Base-by-base conservation (phyloP, 2,329 filamentous ascomycete species). In the Cryphonectria japonica region DNA sequence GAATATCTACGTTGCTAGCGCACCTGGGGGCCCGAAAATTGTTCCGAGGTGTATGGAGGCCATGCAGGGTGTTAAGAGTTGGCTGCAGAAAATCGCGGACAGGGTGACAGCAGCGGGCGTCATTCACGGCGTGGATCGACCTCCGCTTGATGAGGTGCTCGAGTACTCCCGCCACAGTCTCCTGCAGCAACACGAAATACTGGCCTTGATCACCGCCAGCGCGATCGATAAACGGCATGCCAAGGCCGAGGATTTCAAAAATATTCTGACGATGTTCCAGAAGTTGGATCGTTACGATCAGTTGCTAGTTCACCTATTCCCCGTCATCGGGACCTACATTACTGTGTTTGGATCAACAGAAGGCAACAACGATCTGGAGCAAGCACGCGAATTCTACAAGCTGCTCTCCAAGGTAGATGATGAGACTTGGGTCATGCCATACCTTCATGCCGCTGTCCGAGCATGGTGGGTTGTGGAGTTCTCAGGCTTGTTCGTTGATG, bases 401-500 rank as follows among this genome's bases (percentile, higher is more conserved):
- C 84, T 89, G 50, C 85, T 98, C 32, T 89, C 91, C 74, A 86
- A 88, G 52, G 83, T 88, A 62, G 92, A 94, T 66, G 88, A 90
- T 72, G 84, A 91, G 59, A 83, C 86, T 22, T 97, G 94, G 93
- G 85, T 87, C 32, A 80, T 97, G 54, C 85, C 91, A 22, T 92
- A 91, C 75, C 86, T 98, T 16, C 92, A 95, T 76, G 93, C 95
- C 62, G 92, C 93, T 3, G 87, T 95, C 16, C 87, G 89, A 69
- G 89, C 92, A 5, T 94, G 93, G 87, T 99, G 96, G 96, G 87
- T 98, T 63, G 91, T 93, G 43, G 94, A 98, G 77, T 98, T 98
- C 81, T 96, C 93, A 75, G 93, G 94, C 2, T 93, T 94, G 85
- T 97, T 95, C 78, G 86, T 93, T 71, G 94, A 97, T 75, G 88